Evolutionary conservation across 202 grass and related monocot species (phyloP), one percentile per base, ranked within the genome.

Genomic region (Eragrostis tef): DNA sequence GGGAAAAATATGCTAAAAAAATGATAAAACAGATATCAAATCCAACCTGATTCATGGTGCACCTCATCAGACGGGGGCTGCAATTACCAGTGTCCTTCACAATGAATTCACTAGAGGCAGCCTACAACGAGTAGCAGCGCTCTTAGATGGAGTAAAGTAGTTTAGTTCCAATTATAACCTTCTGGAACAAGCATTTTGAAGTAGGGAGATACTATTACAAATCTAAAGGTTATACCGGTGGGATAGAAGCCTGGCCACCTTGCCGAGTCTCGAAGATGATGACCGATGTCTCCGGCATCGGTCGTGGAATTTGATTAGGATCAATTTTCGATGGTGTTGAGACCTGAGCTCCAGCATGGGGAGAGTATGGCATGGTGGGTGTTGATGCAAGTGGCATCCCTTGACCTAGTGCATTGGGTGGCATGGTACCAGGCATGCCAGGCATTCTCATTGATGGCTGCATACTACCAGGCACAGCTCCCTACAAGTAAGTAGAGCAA

Each of bases 81-180:
- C 88, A 97, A 71, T 97, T 97, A 50, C 93, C 93, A 24, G 84
- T 87, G 86, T 97, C 93, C 84, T 87, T 97, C 39, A 91, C 93
- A 80, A 97, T 75, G 78, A 97, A 97, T 31, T 97, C 88, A 77
- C 84, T 90, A 11, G 88, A 87, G 6, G 88, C 86, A 87, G 93
- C 81, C 93, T 97, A 84, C 62, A 79, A 67, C 49, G 14, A 86
- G 49, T 26, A 75, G 72, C 25, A 87, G 56, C 53, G 20, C 4
- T 76, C 19, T 89, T 48, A 83, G 47, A 88, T 71, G 27, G 74
- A 65, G 61, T 26, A 26, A n/a, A 59, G 63, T 48, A 79, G 6
- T 51, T 24, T 63, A 21, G 44, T 54, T 64, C 71, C 71, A 77
- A 8, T 74, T 22, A 41, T 11, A 83, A 74, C 12, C 61, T 72